phyloP scores from a whole-genome alignment of 2,329 filamentous ascomycete species.

The Zasmidium angulare region DNA sequence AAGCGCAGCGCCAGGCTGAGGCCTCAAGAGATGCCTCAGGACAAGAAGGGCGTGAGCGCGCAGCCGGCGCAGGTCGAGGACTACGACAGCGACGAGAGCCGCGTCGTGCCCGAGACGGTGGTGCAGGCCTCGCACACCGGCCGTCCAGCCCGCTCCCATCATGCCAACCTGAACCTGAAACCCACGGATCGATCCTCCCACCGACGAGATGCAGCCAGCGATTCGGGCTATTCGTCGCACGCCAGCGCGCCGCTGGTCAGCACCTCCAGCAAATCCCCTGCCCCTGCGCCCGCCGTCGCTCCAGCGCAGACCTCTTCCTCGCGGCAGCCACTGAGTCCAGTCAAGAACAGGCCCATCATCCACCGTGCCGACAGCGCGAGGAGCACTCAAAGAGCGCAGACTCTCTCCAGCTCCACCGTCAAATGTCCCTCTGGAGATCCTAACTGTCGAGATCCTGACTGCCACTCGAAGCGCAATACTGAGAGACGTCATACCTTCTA shows the following conservation, averaged over 20 bases:
- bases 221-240: conserved; percentile 61
- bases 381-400: conserved; percentile 43
- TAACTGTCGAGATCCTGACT: conserved; percentile 41
- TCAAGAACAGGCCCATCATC: conserved; percentile 24
- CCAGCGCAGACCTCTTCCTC: background rate
- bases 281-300: conserved; percentile 10
- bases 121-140: conserved; percentile 50
- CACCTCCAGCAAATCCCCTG: conserved; percentile 3
- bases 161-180: conserved; percentile 15
- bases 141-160: conserved; percentile 37
- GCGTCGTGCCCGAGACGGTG: conserved; percentile 47
- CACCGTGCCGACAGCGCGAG: conserved; percentile 37
- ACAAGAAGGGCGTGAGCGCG: background rate
- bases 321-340: background rate
- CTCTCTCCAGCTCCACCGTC: conserved; percentile 4
- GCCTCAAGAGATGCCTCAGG: conserved; percentile 9
- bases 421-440: conserved; percentile 40
- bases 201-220: conserved; percentile 53
- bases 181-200: conserved; percentile 12
- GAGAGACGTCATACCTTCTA: conserved; percentile 28
- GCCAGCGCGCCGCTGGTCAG: conserved; percentile 16
- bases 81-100: conserved; percentile 42
- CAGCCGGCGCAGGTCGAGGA: conserved; percentile 38
- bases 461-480: conserved; percentile 22
- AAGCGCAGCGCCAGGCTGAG: background rate